A percentile compares a stretch with the other conserved stretches of the same genome.
Conservation (phyloP, 2,329 filamentous ascomycete species). For the Penicillium sp. region DNA sequence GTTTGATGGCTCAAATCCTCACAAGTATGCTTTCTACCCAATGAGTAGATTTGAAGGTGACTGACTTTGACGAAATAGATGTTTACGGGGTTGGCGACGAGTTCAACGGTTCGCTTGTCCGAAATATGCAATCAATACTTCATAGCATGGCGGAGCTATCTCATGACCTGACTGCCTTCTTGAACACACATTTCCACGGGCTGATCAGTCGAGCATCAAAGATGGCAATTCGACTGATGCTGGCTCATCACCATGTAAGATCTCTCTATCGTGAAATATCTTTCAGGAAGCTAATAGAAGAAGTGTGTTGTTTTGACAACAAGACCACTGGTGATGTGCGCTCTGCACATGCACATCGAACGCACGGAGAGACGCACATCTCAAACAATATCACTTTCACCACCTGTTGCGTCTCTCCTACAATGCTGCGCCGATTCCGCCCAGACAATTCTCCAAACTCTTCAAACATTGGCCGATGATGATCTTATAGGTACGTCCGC, state of each 20-base stretch:
- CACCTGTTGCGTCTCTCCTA: slow-evolving; percentile 22
- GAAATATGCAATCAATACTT: slow-evolving; percentile 27
- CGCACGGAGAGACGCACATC: slow-evolving; percentile 18
- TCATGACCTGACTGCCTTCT: slow-evolving; percentile 23
- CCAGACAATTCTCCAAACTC: slow-evolving; percentile 26
- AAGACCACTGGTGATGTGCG: slow-evolving; percentile 28
- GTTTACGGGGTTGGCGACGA: slow-evolving; percentile 28
- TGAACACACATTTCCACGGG: slow-evolving; percentile 26
- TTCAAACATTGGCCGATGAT: slow-evolving; percentile 24
- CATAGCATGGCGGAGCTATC: slow-evolving; percentile 27
- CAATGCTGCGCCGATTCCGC: slow-evolving; percentile 28
- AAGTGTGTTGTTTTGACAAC: slow-evolving; percentile 29
- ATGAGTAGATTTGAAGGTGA: not conserved
- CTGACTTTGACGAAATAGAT: slow-evolving; percentile 8
- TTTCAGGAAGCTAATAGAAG: not conserved
- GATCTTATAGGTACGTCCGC: slow-evolving; percentile 19
- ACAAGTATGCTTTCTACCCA: slow-evolving; percentile 15
- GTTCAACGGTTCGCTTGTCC: slow-evolving; percentile 23
- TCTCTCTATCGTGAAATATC: not conserved
- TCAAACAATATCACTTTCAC: slow-evolving; percentile 14
- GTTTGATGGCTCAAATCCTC: slow-evolving; percentile 28
- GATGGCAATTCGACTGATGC: slow-evolving; percentile 26
- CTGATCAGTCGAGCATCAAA: slow-evolving; percentile 25
- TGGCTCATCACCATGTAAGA: slow-evolving; percentile 29
- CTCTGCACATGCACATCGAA: slow-evolving; percentile 27